Evolutionary conservation across 192 early-diverging fungal genomes (phyloP).

Genomic region (Backusella parvicylindrica): DNA sequence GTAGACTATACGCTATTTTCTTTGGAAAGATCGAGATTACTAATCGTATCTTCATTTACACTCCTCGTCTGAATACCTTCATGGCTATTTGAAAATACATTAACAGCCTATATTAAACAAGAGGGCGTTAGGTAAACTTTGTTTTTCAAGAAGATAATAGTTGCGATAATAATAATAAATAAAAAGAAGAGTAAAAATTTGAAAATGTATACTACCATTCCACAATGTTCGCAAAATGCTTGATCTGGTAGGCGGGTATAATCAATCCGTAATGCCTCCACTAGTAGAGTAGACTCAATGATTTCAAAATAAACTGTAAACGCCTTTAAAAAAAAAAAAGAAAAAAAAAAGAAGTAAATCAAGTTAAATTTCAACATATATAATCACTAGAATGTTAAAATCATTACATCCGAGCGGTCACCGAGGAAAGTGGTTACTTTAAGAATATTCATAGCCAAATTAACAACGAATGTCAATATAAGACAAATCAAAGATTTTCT

Average conservation of each 20-base stretch:
- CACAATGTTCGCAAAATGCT: constrained; percentile 24
- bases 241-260: neutral
- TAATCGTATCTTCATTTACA: neutral
- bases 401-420: constrained; percentile 23
- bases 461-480: constrained; percentile 30
- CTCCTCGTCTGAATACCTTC: neutral
- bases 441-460: constrained; percentile 32
- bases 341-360: neutral
- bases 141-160: no score
- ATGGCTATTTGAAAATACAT: neutral
- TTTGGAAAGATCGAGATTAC: neutral
- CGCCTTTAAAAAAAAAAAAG: constrained; percentile 3
- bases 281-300: constrained; percentile 32
- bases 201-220: neutral
- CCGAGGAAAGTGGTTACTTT: constrained; percentile 29
- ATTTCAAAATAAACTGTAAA: constrained; percentile 36
- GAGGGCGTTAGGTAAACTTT: no score
- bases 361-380: neutral
- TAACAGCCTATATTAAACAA: neutral
- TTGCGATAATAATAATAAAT: no score
- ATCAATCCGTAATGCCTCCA: constrained; percentile 33
- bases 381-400: neutral
- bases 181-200: neutral
- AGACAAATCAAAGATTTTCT: constrained; percentile 29
- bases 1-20: neutral